Percentiles rank a stretch among this genome's conserved stretches.
Evolutionary conservation across 371 early-diverging fungal genomes (phyloP).

Genomic region (Funneliformis caledonium): DNA sequence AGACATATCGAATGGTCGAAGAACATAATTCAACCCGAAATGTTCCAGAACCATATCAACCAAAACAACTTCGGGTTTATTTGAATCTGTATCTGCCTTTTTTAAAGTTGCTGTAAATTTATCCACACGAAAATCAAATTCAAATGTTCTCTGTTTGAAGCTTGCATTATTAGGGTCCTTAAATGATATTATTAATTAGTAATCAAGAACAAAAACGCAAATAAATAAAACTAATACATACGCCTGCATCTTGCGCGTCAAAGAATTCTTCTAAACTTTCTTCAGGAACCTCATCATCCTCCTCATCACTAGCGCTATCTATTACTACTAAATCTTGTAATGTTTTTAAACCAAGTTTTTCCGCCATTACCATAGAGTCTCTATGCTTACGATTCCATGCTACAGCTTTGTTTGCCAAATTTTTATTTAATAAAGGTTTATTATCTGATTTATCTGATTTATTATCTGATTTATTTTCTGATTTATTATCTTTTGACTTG

Average conservation of each 20-base stretch:
- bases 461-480: neutral
- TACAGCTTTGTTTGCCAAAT: neutral
- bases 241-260: constrained; percentile 44
- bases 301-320: constrained; percentile 43
- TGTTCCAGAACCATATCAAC: constrained; percentile 76
- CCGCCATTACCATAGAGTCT: constrained; percentile 45
- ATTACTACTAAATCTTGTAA: constrained; percentile 18
- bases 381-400: constrained; percentile 4
- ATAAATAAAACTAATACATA: neutral
- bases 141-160: constrained; percentile 59
- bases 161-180: constrained; percentile 44
- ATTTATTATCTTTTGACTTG: neutral
- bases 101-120: constrained; percentile 71
- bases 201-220: neutral
- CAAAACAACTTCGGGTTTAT: constrained; percentile 55
- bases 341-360: constrained; percentile 22
- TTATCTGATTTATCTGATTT: neutral
- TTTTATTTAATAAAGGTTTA: neutral
- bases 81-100: constrained; percentile 52
- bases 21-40: constrained; percentile 69
- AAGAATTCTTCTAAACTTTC: constrained; percentile 43
- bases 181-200: neutral
- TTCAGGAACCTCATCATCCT: constrained; percentile 38
- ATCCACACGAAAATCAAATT: constrained; percentile 74
- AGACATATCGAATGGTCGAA: constrained; percentile 75